phyloP scores from a whole-genome alignment of 2,329 filamentous ascomycete genomes.

The Periconia digitata region DNA sequence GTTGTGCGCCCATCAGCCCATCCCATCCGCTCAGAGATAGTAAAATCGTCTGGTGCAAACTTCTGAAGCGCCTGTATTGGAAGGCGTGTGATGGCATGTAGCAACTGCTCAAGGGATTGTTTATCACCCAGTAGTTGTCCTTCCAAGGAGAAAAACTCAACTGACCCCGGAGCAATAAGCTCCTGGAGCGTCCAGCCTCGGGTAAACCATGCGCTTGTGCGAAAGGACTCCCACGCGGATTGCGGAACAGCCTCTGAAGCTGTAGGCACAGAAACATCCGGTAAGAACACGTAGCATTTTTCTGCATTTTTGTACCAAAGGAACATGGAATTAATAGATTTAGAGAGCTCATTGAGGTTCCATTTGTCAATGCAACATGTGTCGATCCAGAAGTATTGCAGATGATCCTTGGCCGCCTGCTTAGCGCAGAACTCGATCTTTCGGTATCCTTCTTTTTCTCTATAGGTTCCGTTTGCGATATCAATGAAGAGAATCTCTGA shows the following conservation, averaged over 20 bases:
- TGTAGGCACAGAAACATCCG: constrained; percentile 15
- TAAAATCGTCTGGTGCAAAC: constrained; percentile 18
- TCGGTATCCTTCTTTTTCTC: constrained; percentile 9
- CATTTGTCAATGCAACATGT: constrained; percentile 26
- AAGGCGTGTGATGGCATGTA: constrained; percentile 18
- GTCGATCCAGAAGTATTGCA: constrained; percentile 22
- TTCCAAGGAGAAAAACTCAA: constrained; percentile 16
- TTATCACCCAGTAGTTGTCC: constrained; percentile 12
- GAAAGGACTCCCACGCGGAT: constrained; percentile 16
- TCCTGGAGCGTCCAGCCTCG: too few relatives aligned
- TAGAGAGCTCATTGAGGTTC: constrained; percentile 13
- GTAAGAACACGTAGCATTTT: constrained; percentile 22
- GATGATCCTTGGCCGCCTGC: constrained; percentile 14
- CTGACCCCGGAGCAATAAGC: constrained; percentile 9
- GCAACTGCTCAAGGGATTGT: constrained; percentile 11
- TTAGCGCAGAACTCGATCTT: constrained; percentile 16
- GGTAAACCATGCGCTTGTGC: constrained; percentile 17
- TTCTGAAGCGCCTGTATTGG: constrained; percentile 14
- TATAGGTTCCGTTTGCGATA: constrained; percentile 1
- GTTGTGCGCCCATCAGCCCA: constrained; percentile 24
- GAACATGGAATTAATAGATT: constrained; percentile 11
- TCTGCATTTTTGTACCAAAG: constrained; percentile 17
- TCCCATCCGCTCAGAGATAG: constrained; percentile 14
- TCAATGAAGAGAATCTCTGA: constrained; percentile 27
- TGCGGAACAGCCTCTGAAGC: not conserved